A percentile compares a stretch with the other conserved stretches of the same genome.
phyloP scores from a whole-genome alignment of 805 yeast species.

The Pichia exigua region DNA sequence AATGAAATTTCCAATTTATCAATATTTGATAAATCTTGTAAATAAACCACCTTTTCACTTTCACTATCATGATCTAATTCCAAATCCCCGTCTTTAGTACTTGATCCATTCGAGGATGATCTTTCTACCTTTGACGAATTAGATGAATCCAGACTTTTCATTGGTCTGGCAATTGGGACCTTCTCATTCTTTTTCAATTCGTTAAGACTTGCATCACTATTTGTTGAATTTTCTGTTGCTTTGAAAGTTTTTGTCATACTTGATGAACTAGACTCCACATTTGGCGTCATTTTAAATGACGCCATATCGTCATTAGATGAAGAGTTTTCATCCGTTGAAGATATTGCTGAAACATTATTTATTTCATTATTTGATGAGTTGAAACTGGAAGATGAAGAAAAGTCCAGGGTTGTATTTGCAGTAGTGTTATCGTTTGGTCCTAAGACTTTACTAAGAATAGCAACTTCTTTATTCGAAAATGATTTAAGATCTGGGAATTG shows the following conservation, averaged over 20 bases:
- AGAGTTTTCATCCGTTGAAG: background rate
- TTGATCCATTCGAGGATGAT: background rate
- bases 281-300: background rate
- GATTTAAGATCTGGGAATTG: conserved; percentile 45
- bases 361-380: background rate
- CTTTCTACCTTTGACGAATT: too few relatives aligned
- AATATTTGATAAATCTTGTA: conserved; percentile 1
- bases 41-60: background rate
- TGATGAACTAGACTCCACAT: background rate
- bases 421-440: conserved; percentile 7
- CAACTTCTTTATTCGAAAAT: conserved; percentile 31
- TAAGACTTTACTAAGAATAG: conserved; percentile 15
- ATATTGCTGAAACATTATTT: background rate
- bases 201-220: background rate
- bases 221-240: background rate
- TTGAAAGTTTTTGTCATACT: background rate
- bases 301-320: background rate
- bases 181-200: background rate
- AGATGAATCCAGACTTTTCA: too few relatives aligned
- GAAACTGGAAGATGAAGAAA: background rate
- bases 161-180: too few relatives aligned
- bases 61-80: background rate
- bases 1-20: background rate
- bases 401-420: background rate
- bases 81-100: background rate